phyloP scores from a whole-genome alignment of 2,329 filamentous ascomycete genomes.

The Fusarium xyrophilum region DNA sequence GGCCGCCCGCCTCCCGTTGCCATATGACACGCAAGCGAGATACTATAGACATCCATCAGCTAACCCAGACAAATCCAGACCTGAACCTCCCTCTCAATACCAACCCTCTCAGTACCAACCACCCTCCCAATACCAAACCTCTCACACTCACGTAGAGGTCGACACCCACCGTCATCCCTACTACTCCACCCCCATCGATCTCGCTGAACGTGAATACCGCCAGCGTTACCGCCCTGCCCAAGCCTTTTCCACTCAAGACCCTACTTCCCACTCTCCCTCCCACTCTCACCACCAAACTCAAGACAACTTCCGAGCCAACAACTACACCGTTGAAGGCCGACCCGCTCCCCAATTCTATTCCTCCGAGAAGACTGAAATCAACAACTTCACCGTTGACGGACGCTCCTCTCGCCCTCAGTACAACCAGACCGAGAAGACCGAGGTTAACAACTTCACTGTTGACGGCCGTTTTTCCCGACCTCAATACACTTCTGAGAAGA shows the following conservation, averaged over 20 bases:
- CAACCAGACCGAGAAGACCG: conserved; percentile 27
- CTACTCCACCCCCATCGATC: conserved; percentile 63
- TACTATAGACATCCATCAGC: conserved; percentile 42
- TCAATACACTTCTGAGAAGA: conserved; percentile 38
- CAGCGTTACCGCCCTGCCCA: conserved; percentile 62
- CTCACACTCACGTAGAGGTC: conserved; percentile 69
- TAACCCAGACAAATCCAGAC: conserved; percentile 44
- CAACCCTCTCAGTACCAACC: conserved; percentile 46
- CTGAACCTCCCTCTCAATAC: conserved; percentile 54
- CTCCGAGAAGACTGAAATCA: conserved; percentile 38
- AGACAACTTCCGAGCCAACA: conserved; percentile 35
- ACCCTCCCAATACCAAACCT: conserved; percentile 58
- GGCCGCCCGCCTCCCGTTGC: conserved; percentile 39
- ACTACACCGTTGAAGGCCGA: conserved; percentile 38
- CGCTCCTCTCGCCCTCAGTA: conserved; percentile 28
- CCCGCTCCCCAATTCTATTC: conserved; percentile 32
- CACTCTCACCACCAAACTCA: conserved; percentile 44
- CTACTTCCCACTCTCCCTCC: conserved; percentile 45
- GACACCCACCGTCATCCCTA: conserved; percentile 59
- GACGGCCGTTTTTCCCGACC: conserved; percentile 25
- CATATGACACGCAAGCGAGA: conserved; percentile 44
- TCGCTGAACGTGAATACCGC: conserved; percentile 71
- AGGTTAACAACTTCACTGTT: conserved; percentile 29
- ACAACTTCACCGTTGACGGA: conserved; percentile 44
- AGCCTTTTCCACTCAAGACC: conserved; percentile 47